Evolutionary conservation across 106 monocot species (phyloP).

Genomic region (Agapanthus africanus): DNA sequence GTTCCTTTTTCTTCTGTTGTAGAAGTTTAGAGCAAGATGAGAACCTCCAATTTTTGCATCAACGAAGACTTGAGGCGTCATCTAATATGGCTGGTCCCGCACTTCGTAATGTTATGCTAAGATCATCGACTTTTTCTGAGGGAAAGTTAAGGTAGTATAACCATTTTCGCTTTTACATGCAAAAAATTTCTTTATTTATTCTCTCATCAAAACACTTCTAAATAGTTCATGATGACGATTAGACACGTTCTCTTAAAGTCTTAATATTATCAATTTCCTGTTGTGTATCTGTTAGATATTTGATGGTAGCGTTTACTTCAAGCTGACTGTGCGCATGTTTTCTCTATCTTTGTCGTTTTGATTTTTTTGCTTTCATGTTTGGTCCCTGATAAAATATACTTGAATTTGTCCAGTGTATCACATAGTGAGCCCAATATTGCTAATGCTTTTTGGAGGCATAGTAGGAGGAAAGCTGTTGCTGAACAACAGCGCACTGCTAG

Average conservation of each 20-base stretch:
- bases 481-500: conserved; percentile 85
- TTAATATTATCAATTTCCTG: too few relatives aligned
- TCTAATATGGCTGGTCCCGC: conserved; percentile 40
- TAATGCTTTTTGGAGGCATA: conserved; percentile 73
- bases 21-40: conserved; percentile 71
- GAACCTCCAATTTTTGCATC: conserved; percentile 37
- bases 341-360: not conserved
- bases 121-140: conserved; percentile 43
- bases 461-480: conserved; percentile 67
- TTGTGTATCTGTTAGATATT: not conserved
- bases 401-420: conserved; percentile 54
- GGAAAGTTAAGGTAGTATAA: conserved; percentile 53
- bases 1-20: not conserved
- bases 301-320: not conserved
- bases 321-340: not conserved
- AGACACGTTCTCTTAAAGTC: not conserved
- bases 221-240: not conserved
- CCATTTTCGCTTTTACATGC: not conserved
- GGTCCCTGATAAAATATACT: conserved; percentile 3
- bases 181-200: not conserved
- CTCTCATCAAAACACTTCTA: not conserved
- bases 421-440: conserved; percentile 88
- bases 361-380: not conserved
- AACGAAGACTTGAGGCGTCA: conserved; percentile 39
- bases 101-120: conserved; percentile 46